Percentiles rank a stretch among this genome's conserved stretches.
These are phyloP conservation scores for Zangia roseola DNA, from an alignment of 768 basidiomycete genomes.

Conservation along the genomic window DNA sequence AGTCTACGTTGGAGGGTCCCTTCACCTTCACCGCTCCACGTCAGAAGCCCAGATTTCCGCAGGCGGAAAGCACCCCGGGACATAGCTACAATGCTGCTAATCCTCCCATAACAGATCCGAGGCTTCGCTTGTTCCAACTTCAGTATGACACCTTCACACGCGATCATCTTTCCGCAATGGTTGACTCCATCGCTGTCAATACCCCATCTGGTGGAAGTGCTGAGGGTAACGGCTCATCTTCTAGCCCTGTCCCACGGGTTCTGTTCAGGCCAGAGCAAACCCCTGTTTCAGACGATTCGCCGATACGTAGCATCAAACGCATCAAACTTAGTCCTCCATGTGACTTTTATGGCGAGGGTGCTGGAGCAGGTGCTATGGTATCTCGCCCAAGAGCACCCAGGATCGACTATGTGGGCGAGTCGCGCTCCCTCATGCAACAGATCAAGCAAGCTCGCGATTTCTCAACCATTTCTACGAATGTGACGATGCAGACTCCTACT, in stretches of 20 bases:
- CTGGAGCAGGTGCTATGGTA: constrained; percentile 45
- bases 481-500: constrained; percentile 36
- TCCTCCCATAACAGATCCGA: constrained; percentile 59
- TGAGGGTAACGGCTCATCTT: constrained; percentile 41
- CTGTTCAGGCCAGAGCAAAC: constrained; percentile 50
- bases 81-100: constrained; percentile 19
- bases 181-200: constrained; percentile 89
- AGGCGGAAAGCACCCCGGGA: constrained; percentile 62
- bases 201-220: constrained; percentile 59
- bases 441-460: constrained; percentile 77
- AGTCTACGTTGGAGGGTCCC: constrained; percentile 48
- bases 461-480: constrained; percentile 68
- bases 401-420: constrained; percentile 78
- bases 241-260: constrained; percentile 41
- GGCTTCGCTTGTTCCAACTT: constrained; percentile 85
- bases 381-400: constrained; percentile 47
- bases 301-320: constrained; percentile 75
- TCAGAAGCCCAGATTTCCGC: constrained; percentile 39
- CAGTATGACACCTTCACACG: constrained; percentile 97
- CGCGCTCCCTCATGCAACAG: constrained; percentile 73
- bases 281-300: constrained; percentile 42
- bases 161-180: constrained; percentile 89
- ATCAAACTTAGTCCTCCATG: constrained; percentile 71
- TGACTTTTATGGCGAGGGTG: constrained; percentile 55
- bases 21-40: constrained; percentile 77